phyloP scores from a whole-genome alignment of 2,329 filamentous ascomycete species.

The Calonectria pauciramosa region DNA sequence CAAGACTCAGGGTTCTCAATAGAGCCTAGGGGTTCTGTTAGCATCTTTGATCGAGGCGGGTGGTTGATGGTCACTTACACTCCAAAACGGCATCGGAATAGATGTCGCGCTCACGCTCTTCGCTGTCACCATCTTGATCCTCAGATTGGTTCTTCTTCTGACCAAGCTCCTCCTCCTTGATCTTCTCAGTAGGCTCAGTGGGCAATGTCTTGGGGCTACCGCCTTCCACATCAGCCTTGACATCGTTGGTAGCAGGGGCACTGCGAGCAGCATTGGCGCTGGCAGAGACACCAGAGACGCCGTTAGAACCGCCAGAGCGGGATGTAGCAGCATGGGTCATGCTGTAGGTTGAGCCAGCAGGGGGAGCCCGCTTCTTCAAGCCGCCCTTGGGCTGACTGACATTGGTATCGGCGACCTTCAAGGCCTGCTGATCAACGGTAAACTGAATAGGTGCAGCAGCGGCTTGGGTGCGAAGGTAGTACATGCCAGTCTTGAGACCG shows the following conservation, averaged over 20 bases:
- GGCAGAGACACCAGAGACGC: slow-evolving; percentile 51
- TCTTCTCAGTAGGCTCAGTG: slow-evolving; percentile 75
- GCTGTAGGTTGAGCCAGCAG: slow-evolving; percentile 61
- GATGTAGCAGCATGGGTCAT: slow-evolving; percentile 73
- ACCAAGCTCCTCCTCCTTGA: slow-evolving; percentile 74
- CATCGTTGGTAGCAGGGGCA: slow-evolving; percentile 77
- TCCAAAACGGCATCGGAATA: slow-evolving; percentile 92
- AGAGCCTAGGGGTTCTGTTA: slow-evolving; percentile 72
- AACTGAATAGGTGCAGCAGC: slow-evolving; percentile 98
- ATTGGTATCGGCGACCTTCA: slow-evolving; percentile 88
- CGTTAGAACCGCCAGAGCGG: slow-evolving; percentile 73
- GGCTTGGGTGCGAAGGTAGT: slow-evolving; percentile 98
- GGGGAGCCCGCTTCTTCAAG: slow-evolving; percentile 78
- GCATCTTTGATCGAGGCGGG: slow-evolving; percentile 7
- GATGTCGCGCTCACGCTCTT: slow-evolving; percentile 88
- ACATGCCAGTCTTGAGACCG: slow-evolving; percentile 99
- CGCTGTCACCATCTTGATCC: slow-evolving; percentile 78
- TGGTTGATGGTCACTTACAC: slow-evolving; percentile 71
- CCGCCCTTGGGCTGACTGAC: slow-evolving; percentile 73
- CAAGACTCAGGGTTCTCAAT: slow-evolving; percentile 97
- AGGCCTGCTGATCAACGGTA: slow-evolving; percentile 96
- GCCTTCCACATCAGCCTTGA: slow-evolving; percentile 80
- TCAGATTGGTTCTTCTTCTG: slow-evolving; percentile 75
- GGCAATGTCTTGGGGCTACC: slow-evolving; percentile 84
- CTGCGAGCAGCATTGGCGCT: slow-evolving; percentile 62